A percentile compares a stretch with the other conserved stretches of the same genome.
phyloP scores from a whole-genome alignment of 2,329 filamentous ascomycete genomes.

The Claviceps sp. region DNA sequence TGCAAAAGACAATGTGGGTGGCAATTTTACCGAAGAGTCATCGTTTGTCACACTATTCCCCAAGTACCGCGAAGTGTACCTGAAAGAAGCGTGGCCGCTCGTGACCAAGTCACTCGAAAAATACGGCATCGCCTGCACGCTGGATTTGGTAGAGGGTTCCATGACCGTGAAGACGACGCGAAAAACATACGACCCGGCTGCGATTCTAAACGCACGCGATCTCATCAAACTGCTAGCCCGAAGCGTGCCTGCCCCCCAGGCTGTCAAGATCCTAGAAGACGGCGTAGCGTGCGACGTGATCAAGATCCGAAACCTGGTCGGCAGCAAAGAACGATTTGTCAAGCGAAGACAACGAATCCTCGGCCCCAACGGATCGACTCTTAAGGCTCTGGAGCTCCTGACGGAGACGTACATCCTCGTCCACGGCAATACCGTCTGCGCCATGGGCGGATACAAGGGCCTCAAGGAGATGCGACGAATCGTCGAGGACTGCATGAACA shows the following conservation, averaged over 20 bases:
- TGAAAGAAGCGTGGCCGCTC: conserved; percentile 86
- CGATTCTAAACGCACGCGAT: conserved; percentile 87
- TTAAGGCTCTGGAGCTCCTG: conserved; percentile 87
- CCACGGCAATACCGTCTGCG: conserved; percentile 87
- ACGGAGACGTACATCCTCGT: conserved; percentile 89
- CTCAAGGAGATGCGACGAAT: conserved; percentile 84
- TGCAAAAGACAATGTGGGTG: conserved; percentile 69
- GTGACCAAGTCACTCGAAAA: conserved; percentile 81
- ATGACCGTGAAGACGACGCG: conserved; percentile 95
- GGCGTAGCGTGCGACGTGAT: conserved; percentile 87
- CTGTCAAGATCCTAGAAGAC: conserved; percentile 88
- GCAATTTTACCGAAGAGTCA: conserved; percentile 84
- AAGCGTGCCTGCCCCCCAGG: conserved; percentile 85
- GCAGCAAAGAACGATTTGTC: conserved; percentile 90
- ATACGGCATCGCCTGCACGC: conserved; percentile 73
- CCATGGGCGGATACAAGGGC: conserved; percentile 86
- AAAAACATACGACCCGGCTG: conserved; percentile 81
- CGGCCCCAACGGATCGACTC: conserved; percentile 78
- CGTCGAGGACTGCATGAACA: conserved; percentile 91
- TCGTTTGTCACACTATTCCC: conserved; percentile 82
- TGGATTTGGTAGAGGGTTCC: conserved; percentile 88
- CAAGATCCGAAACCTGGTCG: conserved; percentile 81
- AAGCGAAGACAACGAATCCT: conserved; percentile 89
- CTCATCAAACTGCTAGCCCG: conserved; percentile 85
- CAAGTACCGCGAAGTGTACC: conserved; percentile 89